Percentiles rank a stretch among this genome's conserved stretches.
These are phyloP conservation scores for Amoebophrya sp. DNA, from an alignment of 169 alveolate genomes.

Conservation along the genomic window DNA sequence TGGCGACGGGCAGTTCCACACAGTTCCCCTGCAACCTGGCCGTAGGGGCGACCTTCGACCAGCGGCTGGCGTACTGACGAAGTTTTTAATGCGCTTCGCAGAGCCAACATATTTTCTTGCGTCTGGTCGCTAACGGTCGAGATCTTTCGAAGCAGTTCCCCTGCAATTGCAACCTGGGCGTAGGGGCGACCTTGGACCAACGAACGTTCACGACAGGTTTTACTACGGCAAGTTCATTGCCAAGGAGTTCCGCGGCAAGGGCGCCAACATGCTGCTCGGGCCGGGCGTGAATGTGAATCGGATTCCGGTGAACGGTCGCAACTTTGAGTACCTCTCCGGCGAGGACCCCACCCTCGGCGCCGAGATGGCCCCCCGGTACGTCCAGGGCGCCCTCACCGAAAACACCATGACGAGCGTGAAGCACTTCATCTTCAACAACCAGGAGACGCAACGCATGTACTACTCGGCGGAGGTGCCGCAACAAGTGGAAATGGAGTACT, in stretches of 20 bases:
- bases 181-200: background rate
- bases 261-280: background rate
- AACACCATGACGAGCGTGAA: background rate
- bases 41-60: background rate
- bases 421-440: constrained; percentile 3
- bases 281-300: background rate
- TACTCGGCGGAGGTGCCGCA: background rate
- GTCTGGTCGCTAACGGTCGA: background rate
- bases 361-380: background rate
- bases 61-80: background rate
- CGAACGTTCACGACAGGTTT: background rate
- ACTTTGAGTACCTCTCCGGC: background rate
- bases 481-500: background rate
- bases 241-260: background rate
- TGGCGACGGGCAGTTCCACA: background rate
- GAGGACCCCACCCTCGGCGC: background rate
- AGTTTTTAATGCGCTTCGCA: background rate
- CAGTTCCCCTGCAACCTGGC: background rate
- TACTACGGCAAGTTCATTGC: background rate
- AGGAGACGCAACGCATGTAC: background rate
- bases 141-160: background rate
- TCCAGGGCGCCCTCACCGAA: background rate
- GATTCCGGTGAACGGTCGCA: background rate
- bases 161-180: background rate
- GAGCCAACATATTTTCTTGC: background rate